Evolutionary conservation across 345 rosid genomes (phyloP), one percentile per base, ranked within the genome.

Genomic region (Zanthoxylum bungeanum): DNA sequence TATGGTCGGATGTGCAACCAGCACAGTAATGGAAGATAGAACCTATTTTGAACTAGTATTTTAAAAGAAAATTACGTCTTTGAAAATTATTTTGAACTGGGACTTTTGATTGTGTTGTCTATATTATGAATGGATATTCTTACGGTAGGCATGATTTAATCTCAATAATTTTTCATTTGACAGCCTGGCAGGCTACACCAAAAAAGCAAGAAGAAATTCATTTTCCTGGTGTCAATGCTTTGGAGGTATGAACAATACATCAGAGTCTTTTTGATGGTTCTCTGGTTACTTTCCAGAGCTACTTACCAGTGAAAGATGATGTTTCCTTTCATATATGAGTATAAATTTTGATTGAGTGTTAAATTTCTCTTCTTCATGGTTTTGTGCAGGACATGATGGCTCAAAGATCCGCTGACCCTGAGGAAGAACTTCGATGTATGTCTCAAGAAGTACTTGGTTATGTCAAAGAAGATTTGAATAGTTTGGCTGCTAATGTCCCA

Each of bases 371-470:
- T n/a, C n/a, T n/a, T 28, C 34, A 22, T 44, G 46, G 27, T 71
- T 2, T 40, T 67, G 28, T 66, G 59, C 74, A 93, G 98, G 98
- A 93, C 79, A 88, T 92, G 64, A 87, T 90, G 92, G 77, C 78
- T 55, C 80, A 89, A 77, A 88, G 85, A 73, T 95, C 98, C 4
- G 91, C 74, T 39, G 96, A 93, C 76, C 97, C 98, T 17, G 98
- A 93, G 77, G 98, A 93, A 77, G 97, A 93, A 80, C 91, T 93
- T 27, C 84, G 97, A 66, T 93, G 97, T 96, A 93, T 93, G 97
- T 89, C 97, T 49, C 97, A 93, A 75, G 97, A 93, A 90, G 97
- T 93, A 10, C 96, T 97, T 25, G 95, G 98, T 76, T 93, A 93
- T 68, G 93, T 93, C 1, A 97, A 91, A 88, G 98, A 97, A 51